phyloP scores from a whole-genome alignment of 768 basidiomycete species.

The Boletus tylopilopsis region DNA sequence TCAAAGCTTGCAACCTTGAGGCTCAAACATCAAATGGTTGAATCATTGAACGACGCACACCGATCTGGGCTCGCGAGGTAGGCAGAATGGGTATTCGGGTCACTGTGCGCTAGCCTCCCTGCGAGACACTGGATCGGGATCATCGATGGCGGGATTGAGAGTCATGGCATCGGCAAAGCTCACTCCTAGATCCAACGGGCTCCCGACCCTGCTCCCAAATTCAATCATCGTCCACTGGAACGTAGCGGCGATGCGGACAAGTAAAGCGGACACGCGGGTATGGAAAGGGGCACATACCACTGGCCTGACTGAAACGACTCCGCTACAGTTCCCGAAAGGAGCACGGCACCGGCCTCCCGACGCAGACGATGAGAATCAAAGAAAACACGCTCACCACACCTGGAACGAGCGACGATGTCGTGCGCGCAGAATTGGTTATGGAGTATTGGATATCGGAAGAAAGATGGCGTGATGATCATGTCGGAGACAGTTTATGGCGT shows the following conservation, averaged over 20 bases:
- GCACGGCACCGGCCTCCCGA: background rate
- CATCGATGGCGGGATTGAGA: background rate
- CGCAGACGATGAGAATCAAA: background rate
- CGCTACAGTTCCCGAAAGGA: background rate
- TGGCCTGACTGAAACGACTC: background rate
- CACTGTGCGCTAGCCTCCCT: background rate
- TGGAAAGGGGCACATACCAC: too few species aligned
- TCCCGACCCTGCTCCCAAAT: background rate
- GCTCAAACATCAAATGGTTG: background rate
- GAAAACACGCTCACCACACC: background rate
- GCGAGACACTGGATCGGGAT: background rate
- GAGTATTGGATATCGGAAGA: constrained; percentile 1
- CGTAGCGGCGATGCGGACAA: background rate
- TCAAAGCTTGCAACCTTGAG: background rate
- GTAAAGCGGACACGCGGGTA: background rate
- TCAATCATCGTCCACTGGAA: background rate
- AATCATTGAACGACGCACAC: too few species aligned
- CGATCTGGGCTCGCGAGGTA: background rate
- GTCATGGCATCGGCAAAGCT: background rate
- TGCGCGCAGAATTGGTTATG: background rate
- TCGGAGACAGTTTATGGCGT: background rate
- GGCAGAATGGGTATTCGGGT: background rate
- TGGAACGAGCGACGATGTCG: background rate
- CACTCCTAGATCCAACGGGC: background rate
- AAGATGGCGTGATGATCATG: constrained; percentile 11